Conservation (phyloP, 306 rosid genomes). For the Cucumis sativus region DNA sequence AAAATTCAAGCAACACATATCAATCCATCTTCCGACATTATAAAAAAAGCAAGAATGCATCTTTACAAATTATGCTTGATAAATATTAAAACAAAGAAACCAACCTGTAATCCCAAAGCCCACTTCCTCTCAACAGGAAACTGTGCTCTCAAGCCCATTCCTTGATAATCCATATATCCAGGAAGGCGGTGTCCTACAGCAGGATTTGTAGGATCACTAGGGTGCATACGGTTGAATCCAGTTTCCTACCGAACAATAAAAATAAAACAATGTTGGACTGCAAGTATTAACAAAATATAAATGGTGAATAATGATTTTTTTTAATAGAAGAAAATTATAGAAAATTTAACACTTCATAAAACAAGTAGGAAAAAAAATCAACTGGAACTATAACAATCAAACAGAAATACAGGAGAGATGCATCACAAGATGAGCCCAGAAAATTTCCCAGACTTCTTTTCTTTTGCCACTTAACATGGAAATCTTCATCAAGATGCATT, state of each 20-base stretch:
- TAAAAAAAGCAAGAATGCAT: neutral
- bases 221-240: conserved; percentile 47
- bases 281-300: neutral
- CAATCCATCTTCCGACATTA: neutral
- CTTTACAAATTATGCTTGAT: neutral
- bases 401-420: neutral
- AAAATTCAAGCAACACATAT: neutral
- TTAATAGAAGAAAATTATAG: neutral
- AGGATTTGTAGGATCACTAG: conserved; percentile 44
- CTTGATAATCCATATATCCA: conserved; percentile 70
- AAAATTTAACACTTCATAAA: neutral
- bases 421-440: neutral
- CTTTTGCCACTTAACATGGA: neutral
- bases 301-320: no score
- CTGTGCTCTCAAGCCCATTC: conserved; percentile 49
- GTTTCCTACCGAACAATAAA: conserved; percentile 29
- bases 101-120: conserved; percentile 97
- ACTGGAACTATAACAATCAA: neutral
- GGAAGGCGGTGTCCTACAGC: conserved; percentile 58
- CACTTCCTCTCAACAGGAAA: conserved; percentile 79
- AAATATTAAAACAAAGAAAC: neutral
- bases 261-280: neutral
- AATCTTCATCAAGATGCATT: neutral
- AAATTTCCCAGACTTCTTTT: neutral
- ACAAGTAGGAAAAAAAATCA: neutral